Conservation (phyloP, 495 filamentous ascomycete species). For the Polyplosphaeria fusca region DNA sequence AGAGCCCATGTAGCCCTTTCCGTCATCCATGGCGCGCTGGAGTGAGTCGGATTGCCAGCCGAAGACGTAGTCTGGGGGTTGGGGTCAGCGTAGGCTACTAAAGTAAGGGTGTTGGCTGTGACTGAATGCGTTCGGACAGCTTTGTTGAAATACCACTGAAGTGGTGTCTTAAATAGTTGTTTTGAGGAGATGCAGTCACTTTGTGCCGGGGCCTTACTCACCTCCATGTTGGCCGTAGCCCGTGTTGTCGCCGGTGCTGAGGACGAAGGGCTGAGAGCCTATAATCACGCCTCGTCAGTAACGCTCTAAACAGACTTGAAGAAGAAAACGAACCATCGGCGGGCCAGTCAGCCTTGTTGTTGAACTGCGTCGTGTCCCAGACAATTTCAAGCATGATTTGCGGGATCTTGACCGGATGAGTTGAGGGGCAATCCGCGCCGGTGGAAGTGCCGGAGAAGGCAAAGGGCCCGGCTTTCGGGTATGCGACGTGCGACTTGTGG, state of each 20-base stretch:
- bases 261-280: slow-evolving; percentile 29
- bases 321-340: slow-evolving; percentile 7
- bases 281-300: neutral
- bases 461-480: slow-evolving; percentile 14
- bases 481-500: slow-evolving; percentile 30
- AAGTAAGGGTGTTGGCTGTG: too few species aligned
- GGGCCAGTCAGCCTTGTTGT: slow-evolving; percentile 32
- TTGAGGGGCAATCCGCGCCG: slow-evolving; percentile 24
- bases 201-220: too few species aligned
- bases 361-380: slow-evolving; percentile 29
- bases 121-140: too few species aligned
- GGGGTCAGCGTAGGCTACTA: too few species aligned
- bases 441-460: slow-evolving; percentile 18
- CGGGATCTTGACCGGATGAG: slow-evolving; percentile 29
- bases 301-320: neutral
- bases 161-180: too few species aligned
- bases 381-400: slow-evolving; percentile 32
- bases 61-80: slow-evolving; percentile 30
- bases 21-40: slow-evolving; percentile 28
- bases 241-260: slow-evolving; percentile 27
- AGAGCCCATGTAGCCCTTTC: slow-evolving; percentile 26
- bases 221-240: slow-evolving; percentile 27
- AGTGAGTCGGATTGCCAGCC: slow-evolving; percentile 23
- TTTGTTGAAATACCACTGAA: too few species aligned
- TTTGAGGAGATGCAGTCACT: too few species aligned